Evolutionary conservation across 2,329 filamentous ascomycete species (phyloP).

Genomic region (Nothophoma quercina): DNA sequence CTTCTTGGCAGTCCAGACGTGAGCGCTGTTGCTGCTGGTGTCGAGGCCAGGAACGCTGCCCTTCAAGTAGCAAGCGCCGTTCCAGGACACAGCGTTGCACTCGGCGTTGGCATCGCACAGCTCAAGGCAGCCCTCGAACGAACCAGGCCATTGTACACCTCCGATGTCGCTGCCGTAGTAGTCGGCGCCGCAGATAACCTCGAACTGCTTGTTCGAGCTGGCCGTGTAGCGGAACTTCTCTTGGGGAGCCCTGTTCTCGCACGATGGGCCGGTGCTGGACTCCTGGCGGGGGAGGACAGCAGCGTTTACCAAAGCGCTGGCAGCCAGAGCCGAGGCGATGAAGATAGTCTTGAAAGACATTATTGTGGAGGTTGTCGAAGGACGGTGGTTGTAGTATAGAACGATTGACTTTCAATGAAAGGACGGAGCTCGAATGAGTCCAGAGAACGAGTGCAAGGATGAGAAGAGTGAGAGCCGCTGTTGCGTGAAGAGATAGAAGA

Average conservation of each 20-base stretch:
- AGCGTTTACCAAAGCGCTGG: neutral
- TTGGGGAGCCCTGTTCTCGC: neutral
- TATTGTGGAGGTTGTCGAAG: neutral
- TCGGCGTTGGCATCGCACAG: constrained; percentile 2
- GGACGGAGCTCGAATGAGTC: constrained; percentile 4
- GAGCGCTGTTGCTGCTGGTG: too few species aligned
- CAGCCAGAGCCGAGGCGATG: neutral
- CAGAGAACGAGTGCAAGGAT: neutral
- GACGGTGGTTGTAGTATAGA: neutral
- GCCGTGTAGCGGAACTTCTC: neutral
- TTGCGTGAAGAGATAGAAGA: neutral
- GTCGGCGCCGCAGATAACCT: neutral
- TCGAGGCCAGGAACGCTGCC: neutral
- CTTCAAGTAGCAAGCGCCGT: constrained; percentile 10
- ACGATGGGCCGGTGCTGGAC: neutral
- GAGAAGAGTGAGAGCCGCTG: neutral
- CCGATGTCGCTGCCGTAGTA: constrained; percentile 1
- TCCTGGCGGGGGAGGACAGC: neutral
- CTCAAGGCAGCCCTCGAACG: constrained; percentile 3
- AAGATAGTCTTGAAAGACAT: constrained; percentile 1
- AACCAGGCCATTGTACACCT: neutral
- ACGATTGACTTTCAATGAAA: neutral
- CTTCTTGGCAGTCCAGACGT: constrained; percentile 12
- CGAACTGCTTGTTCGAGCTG: neutral
- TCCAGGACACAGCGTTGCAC: constrained; percentile 2